Evolutionary conservation across 108 stramenopile genomes (phyloP).

Genomic region (Fragilaria radians): DNA sequence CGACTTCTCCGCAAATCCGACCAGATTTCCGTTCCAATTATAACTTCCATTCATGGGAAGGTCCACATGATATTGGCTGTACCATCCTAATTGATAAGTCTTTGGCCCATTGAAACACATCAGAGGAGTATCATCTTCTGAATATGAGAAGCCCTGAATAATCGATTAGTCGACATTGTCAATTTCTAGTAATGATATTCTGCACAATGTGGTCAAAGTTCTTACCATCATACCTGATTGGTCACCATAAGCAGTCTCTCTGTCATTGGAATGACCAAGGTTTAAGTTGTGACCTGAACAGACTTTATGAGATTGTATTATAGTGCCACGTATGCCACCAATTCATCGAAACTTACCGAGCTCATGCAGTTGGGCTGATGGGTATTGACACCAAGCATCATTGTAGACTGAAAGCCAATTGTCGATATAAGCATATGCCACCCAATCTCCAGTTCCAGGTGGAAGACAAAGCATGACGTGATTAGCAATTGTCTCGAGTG

Average conservation of each 20-base stretch:
- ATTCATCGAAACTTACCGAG: slow-evolving; percentile 5
- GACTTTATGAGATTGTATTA: neutral
- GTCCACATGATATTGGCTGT: slow-evolving; percentile 4
- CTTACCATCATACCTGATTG: neutral
- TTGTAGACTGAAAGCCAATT: slow-evolving; percentile 34
- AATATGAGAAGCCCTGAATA: slow-evolving; percentile 14
- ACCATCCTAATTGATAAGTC: slow-evolving; percentile 18
- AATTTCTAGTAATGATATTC: no score
- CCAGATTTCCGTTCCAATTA: neutral
- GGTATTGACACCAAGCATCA: slow-evolving; percentile 41
- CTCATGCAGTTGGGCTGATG: slow-evolving; percentile 35
- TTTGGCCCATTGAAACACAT: slow-evolving; percentile 25
- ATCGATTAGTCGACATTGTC: neutral
- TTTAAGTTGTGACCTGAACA: slow-evolving; percentile 10
- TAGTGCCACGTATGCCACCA: neutral
- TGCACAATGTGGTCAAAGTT: no score
- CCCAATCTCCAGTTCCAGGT: slow-evolving; percentile 19
- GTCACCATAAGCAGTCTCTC: slow-evolving; percentile 43
- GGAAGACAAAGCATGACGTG: slow-evolving; percentile 37
- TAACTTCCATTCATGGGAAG: neutral
- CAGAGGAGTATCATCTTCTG: slow-evolving; percentile 3
- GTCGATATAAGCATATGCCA: slow-evolving; percentile 34
- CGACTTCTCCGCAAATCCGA: neutral
- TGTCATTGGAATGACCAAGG: slow-evolving; percentile 26
- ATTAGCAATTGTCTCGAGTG: slow-evolving; percentile 13